These are phyloP conservation scores for Triangularia verruculosa DNA, from an alignment of 2,329 filamentous ascomycete species.

Conservation along the genomic window DNA sequence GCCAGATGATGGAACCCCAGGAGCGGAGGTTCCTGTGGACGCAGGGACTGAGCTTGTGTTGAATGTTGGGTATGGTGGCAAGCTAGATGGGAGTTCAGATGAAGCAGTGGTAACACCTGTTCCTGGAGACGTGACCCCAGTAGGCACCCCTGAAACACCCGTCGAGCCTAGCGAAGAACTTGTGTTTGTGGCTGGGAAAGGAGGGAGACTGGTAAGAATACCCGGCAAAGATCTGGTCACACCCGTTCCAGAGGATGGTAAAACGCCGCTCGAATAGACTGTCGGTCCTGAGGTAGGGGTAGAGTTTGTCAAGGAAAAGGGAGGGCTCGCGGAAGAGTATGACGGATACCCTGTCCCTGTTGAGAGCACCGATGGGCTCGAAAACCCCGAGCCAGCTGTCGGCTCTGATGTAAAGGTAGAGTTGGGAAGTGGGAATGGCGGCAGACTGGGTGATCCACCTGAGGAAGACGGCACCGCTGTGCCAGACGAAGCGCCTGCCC, in stretches of 20 bases:
- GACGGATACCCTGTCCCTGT: neutral
- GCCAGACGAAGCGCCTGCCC: neutral
- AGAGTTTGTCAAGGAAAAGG: constrained; percentile 13
- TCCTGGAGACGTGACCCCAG: neutral
- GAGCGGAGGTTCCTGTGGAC: neutral
- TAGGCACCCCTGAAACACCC: neutral
- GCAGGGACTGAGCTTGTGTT: neutral
- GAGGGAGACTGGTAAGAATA: neutral
- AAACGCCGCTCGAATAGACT: neutral
- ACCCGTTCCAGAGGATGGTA: neutral
- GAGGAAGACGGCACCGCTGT: neutral
- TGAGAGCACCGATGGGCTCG: neutral
- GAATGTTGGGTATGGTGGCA: neutral
- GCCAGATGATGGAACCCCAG: neutral
- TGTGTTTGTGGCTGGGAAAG: constrained; percentile 1
- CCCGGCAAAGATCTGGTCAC: neutral
- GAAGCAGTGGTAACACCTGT: neutral
- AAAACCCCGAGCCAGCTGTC: neutral
- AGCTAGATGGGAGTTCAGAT: neutral
- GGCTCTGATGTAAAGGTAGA: constrained; percentile 10
- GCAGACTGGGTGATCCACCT: neutral
- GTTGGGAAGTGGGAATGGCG: constrained; percentile 18
- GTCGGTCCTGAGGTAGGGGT: constrained; percentile 4
- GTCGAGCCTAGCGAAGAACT: neutral
- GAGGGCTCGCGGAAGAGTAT: neutral